Base-by-base conservation (phyloP, 2,329 filamentous ascomycete species). In the Trichoderma sp. region DNA sequence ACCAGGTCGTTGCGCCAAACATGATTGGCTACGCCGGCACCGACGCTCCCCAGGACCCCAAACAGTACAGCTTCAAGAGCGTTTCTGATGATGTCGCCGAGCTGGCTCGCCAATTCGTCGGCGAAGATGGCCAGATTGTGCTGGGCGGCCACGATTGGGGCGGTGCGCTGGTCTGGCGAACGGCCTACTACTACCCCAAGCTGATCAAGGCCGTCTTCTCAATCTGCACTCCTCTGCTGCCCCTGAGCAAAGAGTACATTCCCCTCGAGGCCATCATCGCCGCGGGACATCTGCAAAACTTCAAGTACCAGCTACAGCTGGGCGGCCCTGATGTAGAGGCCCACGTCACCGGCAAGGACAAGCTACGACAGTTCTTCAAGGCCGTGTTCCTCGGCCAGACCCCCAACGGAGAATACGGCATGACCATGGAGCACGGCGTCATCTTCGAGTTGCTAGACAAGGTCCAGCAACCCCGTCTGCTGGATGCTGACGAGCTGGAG, bases 71-170 rank as follows among this genome's bases (percentile, higher is more conserved):
- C 28, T 84, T 90, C 79, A 96, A 94, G 83, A 88, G 86, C 74
- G 88, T 92, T 72, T 87, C 92, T 20, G 88, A 90, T 69, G 94
- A 97, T 78, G 87, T 98, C 75, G 91, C 89, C 26, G 90, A 89
- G 73, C 86, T 98, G 28, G 89, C 92, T 7, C 83, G 83, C 72
- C 86, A 91, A 74, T 82, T 85, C 69, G 82, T 83, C 32, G 81
- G 84, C 68, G 68, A 83, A 79, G 57, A 84, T 80, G 79, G 79
- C 9, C 82, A 82, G 70, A 91, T 97, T 77, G 91, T 98, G 71
- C 87, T 98, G 15, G 94, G 94, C 63, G 95, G 94, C 8, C 95
- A 98, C 82, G 95, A 98, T 82, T 98, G 95, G 93, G 95, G 95
- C 80, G 94, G 93, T 76, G 85, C 87, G 3, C 85, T 95, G 32